Evolutionary conservation across 179 eudicot species (phyloP).

Genomic region (Beta macrorhiza): DNA sequence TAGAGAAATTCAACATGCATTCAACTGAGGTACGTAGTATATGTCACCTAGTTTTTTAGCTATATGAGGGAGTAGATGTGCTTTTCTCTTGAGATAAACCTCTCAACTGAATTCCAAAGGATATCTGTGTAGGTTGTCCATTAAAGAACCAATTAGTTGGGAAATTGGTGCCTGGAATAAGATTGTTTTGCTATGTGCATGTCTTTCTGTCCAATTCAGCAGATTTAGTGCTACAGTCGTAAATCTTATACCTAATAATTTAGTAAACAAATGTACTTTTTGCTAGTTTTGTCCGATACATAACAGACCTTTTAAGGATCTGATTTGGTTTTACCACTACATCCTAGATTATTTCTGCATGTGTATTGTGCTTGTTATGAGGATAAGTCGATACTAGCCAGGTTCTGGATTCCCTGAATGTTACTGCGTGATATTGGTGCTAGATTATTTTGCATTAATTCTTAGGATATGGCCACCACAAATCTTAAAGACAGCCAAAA

Average conservation of each 20-base stretch:
- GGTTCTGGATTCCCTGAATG: slow-evolving; percentile 4
- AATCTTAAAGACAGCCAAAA: background rate
- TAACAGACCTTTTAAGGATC: background rate
- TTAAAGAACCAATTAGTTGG: background rate
- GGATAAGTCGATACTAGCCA: background rate
- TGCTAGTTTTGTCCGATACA: background rate
- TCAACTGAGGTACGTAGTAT: slow-evolving; percentile 71
- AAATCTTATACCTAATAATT: background rate
- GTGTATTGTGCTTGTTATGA: background rate
- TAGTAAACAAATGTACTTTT: background rate
- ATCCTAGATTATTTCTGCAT: background rate
- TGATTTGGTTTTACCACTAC: background rate
- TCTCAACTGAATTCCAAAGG: background rate
- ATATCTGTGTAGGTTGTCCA: background rate
- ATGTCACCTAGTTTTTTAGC: background rate
- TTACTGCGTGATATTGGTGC: too few relatives aligned
- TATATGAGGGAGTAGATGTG: background rate
- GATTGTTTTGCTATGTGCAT: background rate
- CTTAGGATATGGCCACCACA: background rate
- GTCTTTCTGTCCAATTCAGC: background rate
- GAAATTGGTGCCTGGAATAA: background rate
- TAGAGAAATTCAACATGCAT: slow-evolving; percentile 85
- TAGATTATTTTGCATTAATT: too few relatives aligned
- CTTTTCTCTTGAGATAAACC: background rate
- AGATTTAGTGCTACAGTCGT: background rate